A percentile compares a stretch with the other conserved stretches of the same genome.
Conservation (phyloP, 2,329 filamentous ascomycete genomes). For the Pyrenochaeta sp. region DNA sequence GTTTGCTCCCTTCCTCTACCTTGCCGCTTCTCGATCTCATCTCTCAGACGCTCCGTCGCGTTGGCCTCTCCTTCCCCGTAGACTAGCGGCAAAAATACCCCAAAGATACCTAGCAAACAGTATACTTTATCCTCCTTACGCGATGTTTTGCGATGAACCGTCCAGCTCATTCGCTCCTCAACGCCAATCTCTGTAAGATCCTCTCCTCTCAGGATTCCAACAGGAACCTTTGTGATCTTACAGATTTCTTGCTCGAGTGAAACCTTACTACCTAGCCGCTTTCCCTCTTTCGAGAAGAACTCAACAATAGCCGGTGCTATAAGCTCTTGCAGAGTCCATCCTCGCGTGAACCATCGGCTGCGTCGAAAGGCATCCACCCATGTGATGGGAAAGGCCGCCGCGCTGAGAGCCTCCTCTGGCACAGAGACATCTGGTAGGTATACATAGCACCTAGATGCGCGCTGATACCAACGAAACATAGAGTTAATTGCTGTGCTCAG, state of each 20-base stretch:
- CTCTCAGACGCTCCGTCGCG: no score
- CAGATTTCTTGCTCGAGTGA: conserved; percentile 10
- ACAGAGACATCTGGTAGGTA: no score
- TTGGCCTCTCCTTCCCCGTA: no score
- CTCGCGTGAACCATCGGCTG: no score
- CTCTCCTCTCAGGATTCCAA: conserved; percentile 6
- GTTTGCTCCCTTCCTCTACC: no score
- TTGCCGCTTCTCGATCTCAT: no score
- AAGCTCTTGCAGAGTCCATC: no score
- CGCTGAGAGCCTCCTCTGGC: not conserved
- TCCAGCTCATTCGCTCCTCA: conserved; percentile 34
- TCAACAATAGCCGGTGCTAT: conserved; percentile 1
- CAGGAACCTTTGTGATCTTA: conserved; percentile 19
- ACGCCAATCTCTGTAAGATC: conserved; percentile 19
- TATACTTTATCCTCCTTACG: conserved; percentile 31
- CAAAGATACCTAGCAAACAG: conserved; percentile 34
- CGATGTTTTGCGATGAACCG: conserved; percentile 26
- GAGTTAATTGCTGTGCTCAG: no score
- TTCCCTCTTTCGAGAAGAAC: conserved; percentile 4
- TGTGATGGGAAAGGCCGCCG: not conserved
- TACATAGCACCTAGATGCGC: no score
- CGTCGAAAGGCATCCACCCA: conserved; percentile 5
- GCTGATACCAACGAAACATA: no score
- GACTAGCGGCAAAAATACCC: conserved; percentile 23
- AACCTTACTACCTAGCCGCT: conserved; percentile 1